A percentile compares a stretch with the other conserved stretches of the same genome.
Conservation (phyloP, 1,284 basidiomycete genomes). For the Puccinia brachypodii region DNA sequence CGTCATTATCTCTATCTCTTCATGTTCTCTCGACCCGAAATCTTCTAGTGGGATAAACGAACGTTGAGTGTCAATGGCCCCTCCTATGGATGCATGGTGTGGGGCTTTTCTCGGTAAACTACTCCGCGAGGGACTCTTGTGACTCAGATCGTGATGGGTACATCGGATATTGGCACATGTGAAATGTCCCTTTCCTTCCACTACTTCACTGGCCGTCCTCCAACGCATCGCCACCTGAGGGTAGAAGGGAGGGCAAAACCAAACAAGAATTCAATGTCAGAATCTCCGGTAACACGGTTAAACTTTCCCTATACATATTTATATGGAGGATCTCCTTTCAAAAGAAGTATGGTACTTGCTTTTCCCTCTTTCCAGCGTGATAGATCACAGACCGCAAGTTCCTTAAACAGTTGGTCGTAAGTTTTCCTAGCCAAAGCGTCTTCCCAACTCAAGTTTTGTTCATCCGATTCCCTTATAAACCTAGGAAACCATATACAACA, state of each 20-base stretch:
- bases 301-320: not conserved
- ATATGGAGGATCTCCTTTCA: not conserved
- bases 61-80: conserved; percentile 24
- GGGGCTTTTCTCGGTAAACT: not conserved
- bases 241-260: not conserved
- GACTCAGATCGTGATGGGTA: conserved; percentile 21
- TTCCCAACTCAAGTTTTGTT: conserved; percentile 47
- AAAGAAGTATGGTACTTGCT: conserved; percentile 1
- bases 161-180: conserved; percentile 42
- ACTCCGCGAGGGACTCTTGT: not conserved
- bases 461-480: conserved; percentile 42
- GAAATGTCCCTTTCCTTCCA: conserved; percentile 44
- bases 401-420: conserved; percentile 48
- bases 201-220: conserved; percentile 44
- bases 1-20: not conserved
- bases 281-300: no score
- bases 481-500: no score
- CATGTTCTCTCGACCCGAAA: not conserved
- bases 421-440: conserved; percentile 44
- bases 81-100: not conserved
- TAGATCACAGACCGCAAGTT: conserved; percentile 43
- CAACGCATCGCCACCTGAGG: conserved; percentile 46
- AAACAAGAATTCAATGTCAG: not conserved
- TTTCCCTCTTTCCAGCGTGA: conserved; percentile 47
- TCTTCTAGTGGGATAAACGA: conserved; percentile 37